phyloP scores from a whole-genome alignment of 73 alveolate genomes.

The Paramecium sonneborni region DNA sequence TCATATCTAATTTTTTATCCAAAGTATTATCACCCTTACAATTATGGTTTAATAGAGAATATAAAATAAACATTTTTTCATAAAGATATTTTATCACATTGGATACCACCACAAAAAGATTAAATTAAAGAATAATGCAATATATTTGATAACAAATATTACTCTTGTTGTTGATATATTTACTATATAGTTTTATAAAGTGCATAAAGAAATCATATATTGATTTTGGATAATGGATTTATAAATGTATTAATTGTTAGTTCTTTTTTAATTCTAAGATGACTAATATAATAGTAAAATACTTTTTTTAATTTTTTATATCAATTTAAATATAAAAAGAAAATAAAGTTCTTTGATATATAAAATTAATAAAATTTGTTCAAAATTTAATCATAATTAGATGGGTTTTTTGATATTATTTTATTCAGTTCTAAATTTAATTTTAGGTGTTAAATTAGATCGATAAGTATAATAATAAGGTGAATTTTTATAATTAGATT shows the following conservation, averaged over 20 bases:
- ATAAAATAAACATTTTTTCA: conserved; percentile 70
- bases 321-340: too few relatives aligned
- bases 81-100: conserved; percentile 61
- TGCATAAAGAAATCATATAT: not conserved
- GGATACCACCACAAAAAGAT: conserved; percentile 73
- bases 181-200: not conserved
- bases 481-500: not conserved
- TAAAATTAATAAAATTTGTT: not conserved
- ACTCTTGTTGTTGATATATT: conserved; percentile 79
- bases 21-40: too few relatives aligned
- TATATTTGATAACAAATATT: conserved; percentile 76
- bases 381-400: not conserved
- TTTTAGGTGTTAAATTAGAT: not conserved
- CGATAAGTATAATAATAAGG: not conserved
- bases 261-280: too few relatives aligned
- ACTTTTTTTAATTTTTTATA: too few relatives aligned
- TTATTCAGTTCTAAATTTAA: not conserved
- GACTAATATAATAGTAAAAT: too few relatives aligned
- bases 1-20: not conserved
- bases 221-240: not conserved
- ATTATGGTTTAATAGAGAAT: conserved; percentile 68
- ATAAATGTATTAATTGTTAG: not conserved
- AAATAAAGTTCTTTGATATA: too few relatives aligned
- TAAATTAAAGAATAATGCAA: conserved; percentile 66
- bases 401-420: not conserved